A percentile compares a stretch with the other conserved stretches of the same genome.
These are phyloP conservation scores for Penicillium sp. DNA, from an alignment of 2,329 filamentous ascomycete genomes.

Conservation along the genomic window DNA sequence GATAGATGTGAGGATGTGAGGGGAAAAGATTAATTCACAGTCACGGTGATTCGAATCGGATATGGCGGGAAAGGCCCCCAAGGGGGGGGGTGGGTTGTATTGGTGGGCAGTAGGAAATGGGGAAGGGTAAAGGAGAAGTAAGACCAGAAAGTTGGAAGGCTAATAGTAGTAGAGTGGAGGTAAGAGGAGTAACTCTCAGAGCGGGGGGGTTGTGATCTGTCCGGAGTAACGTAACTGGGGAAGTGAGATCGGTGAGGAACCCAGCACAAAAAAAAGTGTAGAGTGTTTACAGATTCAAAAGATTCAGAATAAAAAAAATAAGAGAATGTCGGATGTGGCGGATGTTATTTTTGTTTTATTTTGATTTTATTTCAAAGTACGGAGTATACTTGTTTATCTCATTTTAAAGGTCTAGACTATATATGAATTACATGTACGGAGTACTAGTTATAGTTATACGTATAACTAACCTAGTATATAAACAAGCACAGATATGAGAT, in stretches of 20 bases:
- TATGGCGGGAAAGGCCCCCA: slow-evolving; percentile 10
- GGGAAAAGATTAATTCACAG: background rate
- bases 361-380: too few relatives aligned
- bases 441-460: too few relatives aligned
- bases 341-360: slow-evolving; percentile 6
- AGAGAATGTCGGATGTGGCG: slow-evolving; percentile 9
- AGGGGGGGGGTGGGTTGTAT: slow-evolving; percentile 4
- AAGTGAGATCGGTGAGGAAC: slow-evolving; percentile 20
- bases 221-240: slow-evolving; percentile 26
- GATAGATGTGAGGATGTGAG: background rate
- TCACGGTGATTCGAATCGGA: slow-evolving; percentile 12
- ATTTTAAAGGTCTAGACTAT: too few relatives aligned
- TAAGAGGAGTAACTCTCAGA: slow-evolving; percentile 9
- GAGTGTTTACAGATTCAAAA: background rate
- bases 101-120: background rate
- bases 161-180: slow-evolving; percentile 5
- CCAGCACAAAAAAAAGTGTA: background rate
- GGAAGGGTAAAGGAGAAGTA: background rate
- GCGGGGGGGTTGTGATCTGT: slow-evolving; percentile 14
- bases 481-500: too few relatives aligned
- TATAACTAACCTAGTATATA: too few relatives aligned
- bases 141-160: background rate
- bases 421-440: too few relatives aligned
- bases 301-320: background rate
- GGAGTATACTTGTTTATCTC: too few relatives aligned